Evolutionary conservation across 2,329 filamentous ascomycete species (phyloP), one percentile per base, ranked within the genome.

Genomic region (Fusarium sp.): DNA sequence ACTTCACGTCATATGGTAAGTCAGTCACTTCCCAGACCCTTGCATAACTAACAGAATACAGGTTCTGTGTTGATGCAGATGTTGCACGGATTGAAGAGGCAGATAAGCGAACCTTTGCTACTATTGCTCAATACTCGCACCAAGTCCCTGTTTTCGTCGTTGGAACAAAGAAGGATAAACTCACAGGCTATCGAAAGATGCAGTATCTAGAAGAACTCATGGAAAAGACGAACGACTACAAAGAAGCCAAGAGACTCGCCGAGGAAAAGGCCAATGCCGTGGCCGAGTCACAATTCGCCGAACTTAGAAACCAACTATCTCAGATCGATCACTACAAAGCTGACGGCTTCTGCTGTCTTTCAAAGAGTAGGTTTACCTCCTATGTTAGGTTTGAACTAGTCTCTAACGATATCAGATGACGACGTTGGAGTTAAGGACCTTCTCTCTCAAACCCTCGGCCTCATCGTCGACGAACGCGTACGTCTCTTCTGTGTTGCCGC

Each of bases 401-500:
- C 5, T 0, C 26, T 70, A 26, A 70, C 46, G 3, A 1, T 9
- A 6, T 0, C 1, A 74, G 72, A 74, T 22, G 72, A 75, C 1
- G 71, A 74, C 0, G 56, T 57, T 0, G 72, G 72, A 7, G 44
- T 74, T n/a, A 74, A 61, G 36, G 72, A 74, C 7, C 71, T 74
- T 9, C 62, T 74, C 22, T 67, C 69, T 5, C 72, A 75, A 62
- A 74, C 72, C 52, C 71, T 74, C 51, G 71, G 50, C 44, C 72
- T 74, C 17, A 74, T 74, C 50, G 67, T 68, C 54, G 71, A 74
- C 71, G 72, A 74, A 71, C 73, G 72, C 49, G 72, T 74, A 74
- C 72, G 72, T 74, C 72, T 74, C 67, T 74, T 75, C 50, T 74
- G 72, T 65, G 72, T 74, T 61, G 72, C 72, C 40, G 72, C 72